Percentiles rank a stretch among this genome's conserved stretches.
These are phyloP conservation scores for Cladorrhinum sp. DNA, from an alignment of 2,329 filamentous ascomycete genomes.

Conservation along the genomic window DNA sequence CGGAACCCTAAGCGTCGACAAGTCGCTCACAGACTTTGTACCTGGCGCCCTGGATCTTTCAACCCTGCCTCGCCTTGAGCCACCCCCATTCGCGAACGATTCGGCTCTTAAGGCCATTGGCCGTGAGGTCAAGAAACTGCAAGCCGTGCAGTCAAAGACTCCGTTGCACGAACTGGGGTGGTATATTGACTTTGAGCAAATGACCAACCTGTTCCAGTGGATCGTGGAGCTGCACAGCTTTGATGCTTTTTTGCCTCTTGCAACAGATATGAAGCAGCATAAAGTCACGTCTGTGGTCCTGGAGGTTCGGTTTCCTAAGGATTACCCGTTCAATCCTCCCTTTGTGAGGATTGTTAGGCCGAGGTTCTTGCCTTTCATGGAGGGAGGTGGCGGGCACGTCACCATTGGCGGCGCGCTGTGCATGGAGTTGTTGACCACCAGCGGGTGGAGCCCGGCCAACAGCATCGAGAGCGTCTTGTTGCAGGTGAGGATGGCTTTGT, in stretches of 20 bases:
- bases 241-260: constrained; percentile 63
- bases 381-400: constrained; percentile 81
- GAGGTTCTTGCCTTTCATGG: constrained; percentile 67
- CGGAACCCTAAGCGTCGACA: constrained; percentile 4
- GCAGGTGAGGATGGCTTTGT: constrained; percentile 76
- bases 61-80: constrained; percentile 60
- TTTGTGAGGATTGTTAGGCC: constrained; percentile 82
- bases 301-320: constrained; percentile 75
- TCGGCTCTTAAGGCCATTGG: constrained; percentile 61
- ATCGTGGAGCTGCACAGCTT: constrained; percentile 88
- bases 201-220: constrained; percentile 84
- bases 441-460: constrained; percentile 72
- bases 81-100: constrained; percentile 62
- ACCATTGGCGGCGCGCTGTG: constrained; percentile 78
- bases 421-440: constrained; percentile 80
- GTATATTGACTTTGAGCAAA: constrained; percentile 67
- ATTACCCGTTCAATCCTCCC: constrained; percentile 75
- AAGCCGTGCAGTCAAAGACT: constrained; percentile 60
- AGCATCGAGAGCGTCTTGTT: constrained; percentile 77
- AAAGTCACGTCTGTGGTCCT: constrained; percentile 67
- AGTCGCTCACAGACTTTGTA: constrained; percentile 48
- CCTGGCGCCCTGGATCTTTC: constrained; percentile 63
- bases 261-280: constrained; percentile 66
- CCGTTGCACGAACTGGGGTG: constrained; percentile 70
- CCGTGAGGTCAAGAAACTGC: constrained; percentile 60